Evolutionary conservation across 2,329 filamentous ascomycete genomes (phyloP).

Genomic region (Aspergillus sp.): DNA sequence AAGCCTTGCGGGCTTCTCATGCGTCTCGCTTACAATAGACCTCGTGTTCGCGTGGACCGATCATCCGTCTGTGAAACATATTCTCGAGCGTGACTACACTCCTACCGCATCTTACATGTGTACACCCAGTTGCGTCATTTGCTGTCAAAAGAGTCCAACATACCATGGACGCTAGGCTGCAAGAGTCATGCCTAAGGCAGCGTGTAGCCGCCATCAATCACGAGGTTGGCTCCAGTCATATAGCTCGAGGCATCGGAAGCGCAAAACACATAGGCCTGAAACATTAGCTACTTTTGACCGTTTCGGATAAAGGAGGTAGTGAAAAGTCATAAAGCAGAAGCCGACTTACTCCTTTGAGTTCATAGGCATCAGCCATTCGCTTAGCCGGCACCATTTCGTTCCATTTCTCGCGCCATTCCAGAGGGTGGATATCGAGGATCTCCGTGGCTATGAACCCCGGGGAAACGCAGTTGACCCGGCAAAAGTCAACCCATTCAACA

Average conservation of each 20-base stretch:
- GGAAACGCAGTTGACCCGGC: constrained; percentile 44
- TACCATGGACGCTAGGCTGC: not conserved
- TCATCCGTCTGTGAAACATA: not conserved
- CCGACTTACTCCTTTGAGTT: constrained; percentile 40
- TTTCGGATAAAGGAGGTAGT: not conserved
- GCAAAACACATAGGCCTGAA: constrained; percentile 32
- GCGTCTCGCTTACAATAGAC: too few relatives aligned
- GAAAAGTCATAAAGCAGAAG: not conserved
- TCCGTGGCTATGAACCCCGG: constrained; percentile 47
- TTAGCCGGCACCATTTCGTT: constrained; percentile 42
- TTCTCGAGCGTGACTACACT: not conserved
- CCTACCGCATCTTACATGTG: not conserved
- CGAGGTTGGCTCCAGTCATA: constrained; percentile 51
- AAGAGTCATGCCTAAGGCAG: constrained; percentile 21
- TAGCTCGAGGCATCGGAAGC: constrained; percentile 52
- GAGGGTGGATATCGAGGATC: constrained; percentile 37
- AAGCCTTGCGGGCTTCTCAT: too few relatives aligned
- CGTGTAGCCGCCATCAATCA: constrained; percentile 53
- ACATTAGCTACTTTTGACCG: too few relatives aligned
- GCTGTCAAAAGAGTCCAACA: not conserved
- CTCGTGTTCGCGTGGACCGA: not conserved
- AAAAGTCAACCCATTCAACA: constrained; percentile 44
- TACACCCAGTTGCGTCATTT: too few relatives aligned
- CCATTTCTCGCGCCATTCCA: constrained; percentile 40
- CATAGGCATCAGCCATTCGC: constrained; percentile 40